Base-by-base conservation (phyloP, 140 eudicot species). In the Bidens hawaiensis region DNA sequence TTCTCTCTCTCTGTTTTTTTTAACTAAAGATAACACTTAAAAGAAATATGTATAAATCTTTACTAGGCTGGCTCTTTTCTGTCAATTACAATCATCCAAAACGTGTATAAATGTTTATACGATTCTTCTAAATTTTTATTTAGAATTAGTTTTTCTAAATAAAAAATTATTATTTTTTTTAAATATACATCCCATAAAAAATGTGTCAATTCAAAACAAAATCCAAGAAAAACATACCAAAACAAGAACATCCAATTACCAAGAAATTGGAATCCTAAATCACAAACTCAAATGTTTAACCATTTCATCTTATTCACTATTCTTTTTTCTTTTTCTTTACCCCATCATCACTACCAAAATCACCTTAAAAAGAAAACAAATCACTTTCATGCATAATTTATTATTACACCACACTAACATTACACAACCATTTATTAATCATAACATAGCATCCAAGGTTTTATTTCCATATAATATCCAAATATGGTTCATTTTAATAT, bases 231-330 rank as follows among this genome's bases (percentile, higher is more conserved):
- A 27, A 71, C 70, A 40, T 41, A 49, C 40, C 27, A 48, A 24
- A 47, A 60, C 68, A 42, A 62, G 71, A n/a, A 71, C 57, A 52
- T 53, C 47, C 60, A 41, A 42, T 62, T 62, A 53, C 65, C 77
- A 53, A 62, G 71, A 63, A 21, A 62, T 22, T 61, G 71, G 51
- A 18, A 33, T 52, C 71, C 59, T 30, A 72, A 23, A 42, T 53
- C 41, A 63, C 64, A 36, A n/a, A 54, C 71, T 63, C 21, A 31
- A 53, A 62, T 52, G 56, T 26, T 28, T 42, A 62, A 72, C 22
- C 23, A 31, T 42, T 63, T 28, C 31, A 60, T 50, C 47, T 38
- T 53, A 12, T 70, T 48, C 60, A 36, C 9, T 26, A 65, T 46
- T 60, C 59, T 9, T n/a, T n/a, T n/a, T n/a, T n/a, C n/a, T n/a